A percentile compares a stretch with the other conserved stretches of the same genome.
phyloP scores from a whole-genome alignment of 352 stramenopile genomes.

The Phytophthora cryptogea region DNA sequence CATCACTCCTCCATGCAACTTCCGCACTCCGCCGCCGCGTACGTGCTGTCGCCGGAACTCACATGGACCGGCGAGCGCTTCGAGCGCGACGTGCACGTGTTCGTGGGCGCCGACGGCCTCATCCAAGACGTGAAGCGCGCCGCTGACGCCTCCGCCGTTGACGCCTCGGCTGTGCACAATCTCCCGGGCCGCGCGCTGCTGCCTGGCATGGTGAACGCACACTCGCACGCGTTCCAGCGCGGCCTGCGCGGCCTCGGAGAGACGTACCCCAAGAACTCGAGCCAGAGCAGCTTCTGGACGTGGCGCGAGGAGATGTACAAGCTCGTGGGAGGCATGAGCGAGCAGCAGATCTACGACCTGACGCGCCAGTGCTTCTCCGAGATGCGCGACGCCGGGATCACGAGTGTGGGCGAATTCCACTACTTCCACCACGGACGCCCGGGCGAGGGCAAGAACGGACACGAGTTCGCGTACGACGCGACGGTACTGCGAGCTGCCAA shows the following conservation, averaged over 20 bases:
- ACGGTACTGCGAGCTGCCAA: constrained; percentile 64
- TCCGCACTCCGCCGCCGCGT: constrained; percentile 28
- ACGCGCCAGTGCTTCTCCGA: constrained; percentile 80
- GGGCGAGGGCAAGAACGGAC: constrained; percentile 37
- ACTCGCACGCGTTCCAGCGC: constrained; percentile 82
- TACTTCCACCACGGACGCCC: constrained; percentile 74
- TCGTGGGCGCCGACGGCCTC: constrained; percentile 48
- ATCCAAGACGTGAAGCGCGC: constrained; percentile 46
- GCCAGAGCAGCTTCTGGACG: constrained; percentile 76
- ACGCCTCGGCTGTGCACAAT: constrained; percentile 24
- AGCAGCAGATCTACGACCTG: constrained; percentile 65
- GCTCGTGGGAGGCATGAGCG: constrained; percentile 67
- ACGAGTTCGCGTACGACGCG: constrained; percentile 71
- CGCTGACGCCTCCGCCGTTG: neutral
- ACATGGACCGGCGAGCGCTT: constrained; percentile 69
- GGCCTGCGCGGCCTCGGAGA: constrained; percentile 73
- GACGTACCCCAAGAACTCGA: constrained; percentile 59
- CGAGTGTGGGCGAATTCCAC: constrained; percentile 79
- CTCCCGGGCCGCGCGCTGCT: constrained; percentile 59
- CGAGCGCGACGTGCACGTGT: constrained; percentile 56
- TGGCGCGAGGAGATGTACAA: constrained; percentile 88
- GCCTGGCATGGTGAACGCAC: constrained; percentile 80
- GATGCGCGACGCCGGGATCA: constrained; percentile 80
- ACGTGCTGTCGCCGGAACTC: constrained; percentile 67
- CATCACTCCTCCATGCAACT: constrained; percentile 20